Base-by-base conservation (phyloP, 208 protist genomes). In the Crithidia brevicula region DNA sequence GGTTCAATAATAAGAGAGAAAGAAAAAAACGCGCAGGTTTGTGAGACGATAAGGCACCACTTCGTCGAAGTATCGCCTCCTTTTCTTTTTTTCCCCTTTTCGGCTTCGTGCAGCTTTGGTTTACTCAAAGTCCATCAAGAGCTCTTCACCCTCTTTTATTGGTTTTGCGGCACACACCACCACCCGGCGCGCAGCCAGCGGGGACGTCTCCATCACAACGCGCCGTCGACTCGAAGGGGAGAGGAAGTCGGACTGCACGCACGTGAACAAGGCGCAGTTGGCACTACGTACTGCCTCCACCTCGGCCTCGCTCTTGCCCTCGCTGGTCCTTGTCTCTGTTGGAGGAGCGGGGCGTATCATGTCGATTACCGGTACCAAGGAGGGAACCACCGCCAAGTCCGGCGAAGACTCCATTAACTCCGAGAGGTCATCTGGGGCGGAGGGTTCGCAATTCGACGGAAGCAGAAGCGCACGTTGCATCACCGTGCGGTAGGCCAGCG, bases 241-340 rank as follows among this genome's bases (percentile, higher is more conserved):
- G n/a, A 93, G 9, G 71, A 92, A 93, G 33, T 89, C 80, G 4
- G 88, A 80, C 62, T 91, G 78, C 25, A 80, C 76, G 54, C 91
- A 96, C 1, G 91, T 96, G 42, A 86, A 77, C 25, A 96, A 58
- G 4, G 74, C 40, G 69, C 88, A 96, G 74, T 96, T 96, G 22
- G 25, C 57, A 27, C 46, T 50, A n/a, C 30, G 51, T 23, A 16
- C 46, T 33, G 23, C 22, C 4, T 50, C 27, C 10, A 3, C 68
- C 22, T 6, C 31, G 23, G 16, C 50, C n/a, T 23, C 22, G 22
- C 13, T 20, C 10, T n/a, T 40, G 15, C 15, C 54, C 3, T 50
- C 49, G n/a, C 8, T 38, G 0, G 45, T 3, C 27, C 23, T 13
- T 25, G 50, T 45, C 15, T 40, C 51, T 6, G 34, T 45, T 10